A percentile compares a stretch with the other conserved stretches of the same genome.
phyloP scores from a whole-genome alignment of 306 rosid genomes.

The Fragaria vesca region DNA sequence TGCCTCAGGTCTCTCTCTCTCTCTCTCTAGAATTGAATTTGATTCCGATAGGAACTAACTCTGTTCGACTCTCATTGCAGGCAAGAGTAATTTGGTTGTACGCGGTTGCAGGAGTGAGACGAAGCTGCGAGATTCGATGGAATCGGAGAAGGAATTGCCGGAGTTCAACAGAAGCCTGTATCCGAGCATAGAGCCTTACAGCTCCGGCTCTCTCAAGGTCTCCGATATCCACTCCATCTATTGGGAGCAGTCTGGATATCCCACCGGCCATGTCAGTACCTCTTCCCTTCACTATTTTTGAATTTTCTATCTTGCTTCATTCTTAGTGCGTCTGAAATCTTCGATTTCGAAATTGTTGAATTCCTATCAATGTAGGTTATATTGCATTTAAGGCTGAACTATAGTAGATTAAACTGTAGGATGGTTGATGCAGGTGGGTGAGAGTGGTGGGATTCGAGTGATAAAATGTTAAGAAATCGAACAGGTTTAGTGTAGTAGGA shows the following conservation, averaged over 20 bases:
- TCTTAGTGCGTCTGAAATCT: background rate
- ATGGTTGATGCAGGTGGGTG: background rate
- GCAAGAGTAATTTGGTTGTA: constrained; percentile 32
- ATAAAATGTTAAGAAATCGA: background rate
- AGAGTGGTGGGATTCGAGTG: background rate
- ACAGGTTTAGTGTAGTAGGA: background rate
- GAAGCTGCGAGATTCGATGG: constrained; percentile 45
- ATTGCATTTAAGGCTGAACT: background rate
- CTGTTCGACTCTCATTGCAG: constrained; percentile 30
- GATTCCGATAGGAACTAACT: constrained; percentile 20
- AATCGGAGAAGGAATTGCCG: constrained; percentile 41
- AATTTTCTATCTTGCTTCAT: background rate
- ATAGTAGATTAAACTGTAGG: background rate
- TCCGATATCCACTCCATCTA: constrained; percentile 75
- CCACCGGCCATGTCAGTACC: constrained; percentile 75
- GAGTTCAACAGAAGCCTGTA: constrained; percentile 51
- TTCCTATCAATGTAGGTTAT: background rate
- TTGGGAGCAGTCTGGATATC: constrained; percentile 96
- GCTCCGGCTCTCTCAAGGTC: constrained; percentile 70
- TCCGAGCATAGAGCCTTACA: constrained; percentile 61
- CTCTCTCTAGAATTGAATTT: constrained; percentile 1
- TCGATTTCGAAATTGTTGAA: background rate
- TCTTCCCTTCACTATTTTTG: background rate
- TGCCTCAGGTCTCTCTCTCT: constrained; percentile 26
- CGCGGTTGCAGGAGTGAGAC: constrained; percentile 41